A percentile compares a stretch with the other conserved stretches of the same genome.
Evolutionary conservation across 2,329 filamentous ascomycete species (phyloP).

Genomic region (Trichoderma koningii): DNA sequence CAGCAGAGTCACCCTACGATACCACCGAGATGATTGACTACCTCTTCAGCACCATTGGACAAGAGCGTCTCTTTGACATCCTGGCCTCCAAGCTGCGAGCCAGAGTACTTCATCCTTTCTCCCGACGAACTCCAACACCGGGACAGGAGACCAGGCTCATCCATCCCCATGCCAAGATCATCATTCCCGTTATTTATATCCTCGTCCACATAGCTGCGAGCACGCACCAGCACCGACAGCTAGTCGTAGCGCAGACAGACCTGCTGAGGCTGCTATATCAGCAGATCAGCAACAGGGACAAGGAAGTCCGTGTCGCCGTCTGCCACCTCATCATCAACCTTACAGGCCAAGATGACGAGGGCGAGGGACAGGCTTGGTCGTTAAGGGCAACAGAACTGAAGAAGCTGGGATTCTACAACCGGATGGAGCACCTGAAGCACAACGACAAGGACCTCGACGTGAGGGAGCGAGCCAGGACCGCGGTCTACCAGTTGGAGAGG

Average conservation of each 20-base stretch:
- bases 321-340: constrained; percentile 87
- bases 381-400: constrained; percentile 70
- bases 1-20: constrained; percentile 52
- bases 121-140: constrained; percentile 42
- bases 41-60: constrained; percentile 73
- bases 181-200: constrained; percentile 77
- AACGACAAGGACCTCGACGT: constrained; percentile 79
- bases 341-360: constrained; percentile 75
- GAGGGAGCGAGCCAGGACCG: constrained; percentile 78
- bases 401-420: constrained; percentile 69
- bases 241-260: constrained; percentile 74
- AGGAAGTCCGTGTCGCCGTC: constrained; percentile 73
- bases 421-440: constrained; percentile 61
- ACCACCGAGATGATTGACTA: constrained; percentile 79
- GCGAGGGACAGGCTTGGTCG: constrained; percentile 64
- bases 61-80: constrained; percentile 77
- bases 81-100: constrained; percentile 75
- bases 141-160: constrained; percentile 53
- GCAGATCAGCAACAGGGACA: constrained; percentile 72
- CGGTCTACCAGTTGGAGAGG: constrained; percentile 69
- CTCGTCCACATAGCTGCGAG: constrained; percentile 88
- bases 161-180: constrained; percentile 66
- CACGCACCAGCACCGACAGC: constrained; percentile 72
- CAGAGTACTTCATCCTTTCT: constrained; percentile 57
- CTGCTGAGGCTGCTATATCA: constrained; percentile 72